These are phyloP conservation scores for Microcera coccophila DNA, from an alignment of 2,329 filamentous ascomycete genomes.

Conservation along the genomic window DNA sequence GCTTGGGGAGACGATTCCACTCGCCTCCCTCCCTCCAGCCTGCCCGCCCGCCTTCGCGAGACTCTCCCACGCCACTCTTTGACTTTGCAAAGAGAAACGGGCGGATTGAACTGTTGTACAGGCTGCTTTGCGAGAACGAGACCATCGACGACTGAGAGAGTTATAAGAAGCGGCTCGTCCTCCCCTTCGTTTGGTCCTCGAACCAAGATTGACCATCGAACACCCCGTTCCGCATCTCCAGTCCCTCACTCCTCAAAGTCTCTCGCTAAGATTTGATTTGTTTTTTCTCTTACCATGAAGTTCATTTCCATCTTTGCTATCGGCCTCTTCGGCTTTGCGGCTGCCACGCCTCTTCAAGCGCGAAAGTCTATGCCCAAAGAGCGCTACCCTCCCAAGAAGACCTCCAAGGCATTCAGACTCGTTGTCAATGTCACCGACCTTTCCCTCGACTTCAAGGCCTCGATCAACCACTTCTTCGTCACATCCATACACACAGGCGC, in stretches of 20 bases:
- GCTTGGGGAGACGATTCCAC: too few species aligned
- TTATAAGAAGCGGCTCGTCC: not conserved
- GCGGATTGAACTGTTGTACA: too few species aligned
- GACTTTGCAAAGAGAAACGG: too few species aligned
- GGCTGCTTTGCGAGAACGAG: too few species aligned
- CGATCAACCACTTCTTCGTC: conserved; percentile 40
- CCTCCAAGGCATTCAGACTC: conserved; percentile 38
- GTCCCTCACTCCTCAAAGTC: too few species aligned
- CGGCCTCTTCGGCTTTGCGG: conserved; percentile 23
- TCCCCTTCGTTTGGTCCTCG: too few species aligned
- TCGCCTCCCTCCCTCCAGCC: too few species aligned
- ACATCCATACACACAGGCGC: conserved; percentile 43
- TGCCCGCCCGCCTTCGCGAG: too few species aligned
- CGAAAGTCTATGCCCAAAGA: conserved; percentile 6
- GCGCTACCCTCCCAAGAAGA: conserved; percentile 14
- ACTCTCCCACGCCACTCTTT: too few species aligned
- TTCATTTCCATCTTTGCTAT: conserved; percentile 17
- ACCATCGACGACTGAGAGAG: not conserved
- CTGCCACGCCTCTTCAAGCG: conserved; percentile 18
- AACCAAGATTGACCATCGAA: too few species aligned
- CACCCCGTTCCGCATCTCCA: too few species aligned
- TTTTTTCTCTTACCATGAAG: conserved; percentile 1
- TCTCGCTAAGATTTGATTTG: too few species aligned
- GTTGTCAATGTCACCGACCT: conserved; percentile 44
- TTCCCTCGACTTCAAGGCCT: conserved; percentile 36